Evolutionary conservation across 345 rosid species (phyloP).

Genomic region (Populus ilicifolia): DNA sequence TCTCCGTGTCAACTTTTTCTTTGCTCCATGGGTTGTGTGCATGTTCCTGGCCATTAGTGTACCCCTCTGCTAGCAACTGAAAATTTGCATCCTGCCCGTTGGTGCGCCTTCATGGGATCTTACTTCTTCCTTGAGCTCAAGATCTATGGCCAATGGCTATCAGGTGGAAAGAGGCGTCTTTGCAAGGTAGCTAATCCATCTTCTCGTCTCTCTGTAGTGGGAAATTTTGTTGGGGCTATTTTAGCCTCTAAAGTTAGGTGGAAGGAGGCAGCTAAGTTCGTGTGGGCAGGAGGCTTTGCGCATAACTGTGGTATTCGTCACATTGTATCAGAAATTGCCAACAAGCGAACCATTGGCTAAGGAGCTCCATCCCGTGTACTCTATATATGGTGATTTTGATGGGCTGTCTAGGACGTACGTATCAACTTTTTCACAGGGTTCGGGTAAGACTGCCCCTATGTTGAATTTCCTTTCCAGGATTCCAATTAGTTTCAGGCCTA

Average conservation of each 20-base stretch:
- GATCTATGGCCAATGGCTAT: slow-evolving; percentile 94
- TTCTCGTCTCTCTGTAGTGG: slow-evolving; percentile 87
- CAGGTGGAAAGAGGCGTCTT: slow-evolving; percentile 83
- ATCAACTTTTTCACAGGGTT: slow-evolving; percentile 95
- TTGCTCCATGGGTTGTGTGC: slow-evolving; percentile 96
- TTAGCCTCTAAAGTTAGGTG: slow-evolving; percentile 85
- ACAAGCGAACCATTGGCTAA: slow-evolving; percentile 91
- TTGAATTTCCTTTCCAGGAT: background rate
- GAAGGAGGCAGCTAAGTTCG: slow-evolving; percentile 77
- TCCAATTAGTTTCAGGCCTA: background rate
- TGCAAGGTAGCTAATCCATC: slow-evolving; percentile 97
- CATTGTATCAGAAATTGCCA: slow-evolving; percentile 83
- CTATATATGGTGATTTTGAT: slow-evolving; percentile 79
- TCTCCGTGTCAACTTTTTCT: slow-evolving; percentile 82
- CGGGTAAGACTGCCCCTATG: slow-evolving; percentile 33
- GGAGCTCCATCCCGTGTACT: slow-evolving; percentile 90
- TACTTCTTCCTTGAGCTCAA: slow-evolving; percentile 85
- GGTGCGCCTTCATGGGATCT: slow-evolving; percentile 80
- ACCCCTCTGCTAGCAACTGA: slow-evolving; percentile 43
- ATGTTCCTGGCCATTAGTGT: slow-evolving; percentile 81
- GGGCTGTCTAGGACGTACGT: slow-evolving; percentile 72
- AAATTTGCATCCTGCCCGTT: slow-evolving; percentile 60
- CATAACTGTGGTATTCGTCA: slow-evolving; percentile 86
- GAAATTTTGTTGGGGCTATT: slow-evolving; percentile 90
- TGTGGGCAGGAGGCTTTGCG: slow-evolving; percentile 92